Conservation (phyloP, 2,329 filamentous ascomycete genomes). For the Penicillium occitanis region DNA sequence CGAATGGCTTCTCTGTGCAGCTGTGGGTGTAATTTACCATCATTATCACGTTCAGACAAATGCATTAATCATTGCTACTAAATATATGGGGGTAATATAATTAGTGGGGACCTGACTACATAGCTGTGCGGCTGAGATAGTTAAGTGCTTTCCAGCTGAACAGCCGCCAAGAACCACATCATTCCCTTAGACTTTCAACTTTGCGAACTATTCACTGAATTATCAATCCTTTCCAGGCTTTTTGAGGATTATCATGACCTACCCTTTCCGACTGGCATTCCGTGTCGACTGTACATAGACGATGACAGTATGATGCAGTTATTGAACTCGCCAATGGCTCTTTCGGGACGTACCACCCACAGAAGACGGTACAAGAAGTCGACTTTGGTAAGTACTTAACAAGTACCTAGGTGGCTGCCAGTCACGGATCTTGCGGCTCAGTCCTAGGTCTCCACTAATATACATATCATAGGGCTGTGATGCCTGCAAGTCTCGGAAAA, state of each 20-base stretch:
- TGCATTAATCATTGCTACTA: neutral
- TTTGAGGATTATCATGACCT: neutral
- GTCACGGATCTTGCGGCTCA: neutral
- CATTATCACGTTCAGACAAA: neutral
- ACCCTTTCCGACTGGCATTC: neutral
- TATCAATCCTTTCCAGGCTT: neutral
- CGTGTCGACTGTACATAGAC: neutral
- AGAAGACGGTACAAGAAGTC: slow-evolving; percentile 18
- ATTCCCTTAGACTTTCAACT: neutral
- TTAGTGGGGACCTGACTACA: neutral
- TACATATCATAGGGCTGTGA: slow-evolving; percentile 9
- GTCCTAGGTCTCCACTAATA: neutral
- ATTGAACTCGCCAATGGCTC: neutral
- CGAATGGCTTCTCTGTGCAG: slow-evolving; percentile 18
- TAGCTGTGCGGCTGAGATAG: neutral
- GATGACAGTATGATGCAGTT: neutral
- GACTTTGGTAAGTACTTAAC: neutral
- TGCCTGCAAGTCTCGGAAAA: slow-evolving; percentile 18
- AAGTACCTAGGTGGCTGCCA: neutral
- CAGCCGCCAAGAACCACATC: neutral
- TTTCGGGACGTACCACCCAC: neutral
- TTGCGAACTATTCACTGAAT: neutral
- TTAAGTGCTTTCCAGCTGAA: neutral
- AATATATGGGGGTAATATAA: too few species aligned
- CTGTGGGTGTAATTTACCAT: slow-evolving; percentile 2